phyloP scores from a whole-genome alignment of 179 eudicot species.

The Drosera spatulata region DNA sequence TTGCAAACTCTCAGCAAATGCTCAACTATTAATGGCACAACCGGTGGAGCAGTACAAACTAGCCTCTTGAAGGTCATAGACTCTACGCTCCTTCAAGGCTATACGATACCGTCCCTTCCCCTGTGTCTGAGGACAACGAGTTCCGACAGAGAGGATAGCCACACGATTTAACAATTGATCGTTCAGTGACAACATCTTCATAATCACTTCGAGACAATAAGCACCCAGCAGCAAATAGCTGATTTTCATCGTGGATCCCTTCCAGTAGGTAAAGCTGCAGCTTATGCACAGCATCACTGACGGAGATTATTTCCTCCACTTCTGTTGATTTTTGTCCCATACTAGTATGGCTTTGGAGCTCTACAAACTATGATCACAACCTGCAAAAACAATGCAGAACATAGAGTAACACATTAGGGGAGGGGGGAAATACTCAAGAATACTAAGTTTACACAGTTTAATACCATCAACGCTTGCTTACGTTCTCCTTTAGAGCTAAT shows the following conservation, averaged over 20 bases:
- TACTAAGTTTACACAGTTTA: no score
- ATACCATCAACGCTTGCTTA: no score
- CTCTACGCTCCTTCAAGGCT: conserved; percentile 82
- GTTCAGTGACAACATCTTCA: conserved; percentile 68
- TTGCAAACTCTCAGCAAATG: conserved; percentile 55
- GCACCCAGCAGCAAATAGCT: conserved; percentile 60
- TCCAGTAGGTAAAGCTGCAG: conserved; percentile 60
- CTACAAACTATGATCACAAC: no score
- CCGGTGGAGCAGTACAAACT: conserved; percentile 60
- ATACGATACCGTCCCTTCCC: conserved; percentile 63
- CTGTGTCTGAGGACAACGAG: conserved; percentile 45
- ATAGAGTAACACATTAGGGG: no score
- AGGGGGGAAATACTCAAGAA: no score
- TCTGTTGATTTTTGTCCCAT: conserved; percentile 22
- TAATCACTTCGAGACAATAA: conserved; percentile 58
- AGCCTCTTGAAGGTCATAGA: conserved; percentile 84
- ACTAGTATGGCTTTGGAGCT: no score
- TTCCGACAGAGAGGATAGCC: conserved; percentile 82
- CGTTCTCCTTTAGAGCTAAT: no score
- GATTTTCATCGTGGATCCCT: conserved; percentile 53
- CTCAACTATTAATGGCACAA: conserved; percentile 60
- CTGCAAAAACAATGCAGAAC: no score
- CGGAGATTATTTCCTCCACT: conserved; percentile 22
- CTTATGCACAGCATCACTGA: conserved; percentile 61
- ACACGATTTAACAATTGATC: conserved; percentile 52